Evolutionary conservation across 2,329 filamentous ascomycete species (phyloP).

Genomic region (Penicillium sp.): DNA sequence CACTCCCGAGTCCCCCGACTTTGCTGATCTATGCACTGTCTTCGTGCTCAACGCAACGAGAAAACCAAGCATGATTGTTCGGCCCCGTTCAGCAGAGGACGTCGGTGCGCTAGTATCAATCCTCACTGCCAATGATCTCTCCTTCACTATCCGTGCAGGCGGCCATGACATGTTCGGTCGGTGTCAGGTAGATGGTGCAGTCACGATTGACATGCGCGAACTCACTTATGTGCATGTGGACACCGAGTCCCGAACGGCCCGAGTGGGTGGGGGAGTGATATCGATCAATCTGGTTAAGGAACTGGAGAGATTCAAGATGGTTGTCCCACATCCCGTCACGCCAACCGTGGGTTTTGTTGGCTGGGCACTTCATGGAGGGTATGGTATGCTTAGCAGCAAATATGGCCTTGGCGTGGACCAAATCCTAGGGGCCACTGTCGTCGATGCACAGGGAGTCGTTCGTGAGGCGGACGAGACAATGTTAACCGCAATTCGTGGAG

Average conservation of each 20-base stretch:
- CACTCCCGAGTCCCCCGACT: constrained; percentile 10
- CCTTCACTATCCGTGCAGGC: constrained; percentile 34
- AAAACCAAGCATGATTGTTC: constrained; percentile 22
- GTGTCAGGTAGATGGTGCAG: constrained; percentile 29
- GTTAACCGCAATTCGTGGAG: constrained; percentile 42
- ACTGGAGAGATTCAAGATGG: constrained; percentile 31
- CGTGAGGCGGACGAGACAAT: constrained; percentile 40
- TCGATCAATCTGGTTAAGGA: constrained; percentile 26
- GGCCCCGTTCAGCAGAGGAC: constrained; percentile 27
- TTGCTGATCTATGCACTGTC: constrained; percentile 4
- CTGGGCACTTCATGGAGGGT: constrained; percentile 42
- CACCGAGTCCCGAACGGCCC: constrained; percentile 28
- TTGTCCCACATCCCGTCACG: constrained; percentile 24
- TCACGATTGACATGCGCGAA: constrained; percentile 43
- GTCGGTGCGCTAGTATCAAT: constrained; percentile 23
- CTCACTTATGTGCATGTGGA: constrained; percentile 33
- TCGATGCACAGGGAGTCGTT: constrained; percentile 39
- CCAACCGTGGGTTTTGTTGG: constrained; percentile 38
- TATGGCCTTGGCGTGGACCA: constrained; percentile 42
- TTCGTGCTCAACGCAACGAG: constrained; percentile 12
- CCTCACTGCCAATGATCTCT: constrained; percentile 16
- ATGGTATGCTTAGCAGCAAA: constrained; percentile 32
- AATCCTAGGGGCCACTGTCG: constrained; percentile 41
- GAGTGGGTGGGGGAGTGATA: constrained; percentile 40
- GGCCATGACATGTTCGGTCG: constrained; percentile 40